Evolutionary conservation across 2,329 filamentous ascomycete species (phyloP).

Genomic region (Chaetomiaceae sp.): DNA sequence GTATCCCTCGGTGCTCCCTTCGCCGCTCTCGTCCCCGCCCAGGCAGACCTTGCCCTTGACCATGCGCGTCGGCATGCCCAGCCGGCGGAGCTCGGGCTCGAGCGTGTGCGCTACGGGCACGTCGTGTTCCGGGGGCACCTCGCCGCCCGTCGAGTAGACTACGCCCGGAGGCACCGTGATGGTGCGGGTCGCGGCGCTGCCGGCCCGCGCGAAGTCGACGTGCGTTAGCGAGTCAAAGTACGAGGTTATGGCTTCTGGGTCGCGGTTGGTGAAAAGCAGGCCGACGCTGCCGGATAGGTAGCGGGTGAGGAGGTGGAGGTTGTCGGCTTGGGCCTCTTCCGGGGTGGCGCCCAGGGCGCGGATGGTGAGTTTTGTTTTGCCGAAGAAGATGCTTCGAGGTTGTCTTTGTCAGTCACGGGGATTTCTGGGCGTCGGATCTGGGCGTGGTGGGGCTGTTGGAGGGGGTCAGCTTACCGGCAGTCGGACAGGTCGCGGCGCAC

Average conservation of each 20-base stretch:
- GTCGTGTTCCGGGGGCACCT: conserved; percentile 75
- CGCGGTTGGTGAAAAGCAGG: conserved; percentile 81
- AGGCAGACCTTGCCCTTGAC: conserved; percentile 83
- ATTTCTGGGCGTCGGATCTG: too few relatives aligned
- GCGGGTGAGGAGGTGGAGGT: conserved; percentile 64
- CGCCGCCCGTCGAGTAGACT: conserved; percentile 75
- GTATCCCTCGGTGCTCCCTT: conserved; percentile 51
- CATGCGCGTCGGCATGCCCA: conserved; percentile 85
- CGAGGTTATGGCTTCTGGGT: conserved; percentile 59
- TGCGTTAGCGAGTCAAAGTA: conserved; percentile 71
- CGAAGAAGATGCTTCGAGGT: conserved; percentile 83
- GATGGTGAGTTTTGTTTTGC: conserved; percentile 98
- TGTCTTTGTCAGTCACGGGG: conserved; percentile 4
- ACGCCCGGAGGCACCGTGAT: conserved; percentile 81
- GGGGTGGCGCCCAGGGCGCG: conserved; percentile 79
- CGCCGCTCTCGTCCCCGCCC: conserved; percentile 52
- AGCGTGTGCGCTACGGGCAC: conserved; percentile 81
- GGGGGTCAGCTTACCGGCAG: conserved; percentile 59
- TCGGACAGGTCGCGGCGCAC: conserved; percentile 81
- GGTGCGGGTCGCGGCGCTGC: conserved; percentile 65
- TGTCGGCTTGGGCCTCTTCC: conserved; percentile 75
- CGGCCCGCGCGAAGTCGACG: conserved; percentile 88
- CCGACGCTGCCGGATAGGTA: conserved; percentile 81
- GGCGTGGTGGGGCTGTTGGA: background rate
- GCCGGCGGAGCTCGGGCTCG: conserved; percentile 83